phyloP scores from a whole-genome alignment of 495 filamentous ascomycete genomes.

The Pseudoneurospora amorphoporcata region DNA sequence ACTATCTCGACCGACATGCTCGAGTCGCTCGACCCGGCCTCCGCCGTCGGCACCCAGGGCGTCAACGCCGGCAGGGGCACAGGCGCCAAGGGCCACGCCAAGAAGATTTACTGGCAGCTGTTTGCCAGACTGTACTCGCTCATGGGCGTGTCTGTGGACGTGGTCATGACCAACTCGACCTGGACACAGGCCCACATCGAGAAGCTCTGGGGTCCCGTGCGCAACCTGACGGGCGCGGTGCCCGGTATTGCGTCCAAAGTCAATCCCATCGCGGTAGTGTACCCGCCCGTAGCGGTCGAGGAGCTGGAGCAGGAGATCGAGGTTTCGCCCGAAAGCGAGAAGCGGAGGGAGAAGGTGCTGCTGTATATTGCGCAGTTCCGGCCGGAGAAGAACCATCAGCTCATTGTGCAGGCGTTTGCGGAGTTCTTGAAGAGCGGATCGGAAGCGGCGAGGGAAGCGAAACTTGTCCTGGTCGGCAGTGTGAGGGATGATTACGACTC shows the following conservation, averaged over 20 bases:
- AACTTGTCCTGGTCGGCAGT: constrained; percentile 74
- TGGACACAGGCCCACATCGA: constrained; percentile 87
- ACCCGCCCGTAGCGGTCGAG: constrained; percentile 81
- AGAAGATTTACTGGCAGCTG: constrained; percentile 73
- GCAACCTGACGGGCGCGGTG: constrained; percentile 13
- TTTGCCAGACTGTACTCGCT: constrained; percentile 74
- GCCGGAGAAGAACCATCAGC: constrained; percentile 88
- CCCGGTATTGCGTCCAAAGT: not conserved
- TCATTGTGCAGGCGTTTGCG: constrained; percentile 76
- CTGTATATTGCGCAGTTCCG: constrained; percentile 96
- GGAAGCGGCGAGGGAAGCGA: constrained; percentile 40
- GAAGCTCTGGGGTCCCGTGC: constrained; percentile 60
- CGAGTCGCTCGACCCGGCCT: constrained; percentile 56
- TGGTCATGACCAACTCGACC: constrained; percentile 92
- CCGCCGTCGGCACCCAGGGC: constrained; percentile 51
- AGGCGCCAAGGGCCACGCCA: constrained; percentile 54
- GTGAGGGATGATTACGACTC: constrained; percentile 76
- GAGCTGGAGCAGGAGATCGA: constrained; percentile 65
- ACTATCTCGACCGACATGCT: constrained; percentile 99
- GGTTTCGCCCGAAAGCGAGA: constrained; percentile 55
- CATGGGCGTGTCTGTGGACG: constrained; percentile 72
- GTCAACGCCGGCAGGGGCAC: constrained; percentile 72
- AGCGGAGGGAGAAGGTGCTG: constrained; percentile 53
- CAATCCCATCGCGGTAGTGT: constrained; percentile 57
- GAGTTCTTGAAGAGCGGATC: constrained; percentile 42